These are phyloP conservation scores for Cardiospermum halicacabum DNA, from an alignment of 345 rosid genomes.

Conservation along the genomic window DNA sequence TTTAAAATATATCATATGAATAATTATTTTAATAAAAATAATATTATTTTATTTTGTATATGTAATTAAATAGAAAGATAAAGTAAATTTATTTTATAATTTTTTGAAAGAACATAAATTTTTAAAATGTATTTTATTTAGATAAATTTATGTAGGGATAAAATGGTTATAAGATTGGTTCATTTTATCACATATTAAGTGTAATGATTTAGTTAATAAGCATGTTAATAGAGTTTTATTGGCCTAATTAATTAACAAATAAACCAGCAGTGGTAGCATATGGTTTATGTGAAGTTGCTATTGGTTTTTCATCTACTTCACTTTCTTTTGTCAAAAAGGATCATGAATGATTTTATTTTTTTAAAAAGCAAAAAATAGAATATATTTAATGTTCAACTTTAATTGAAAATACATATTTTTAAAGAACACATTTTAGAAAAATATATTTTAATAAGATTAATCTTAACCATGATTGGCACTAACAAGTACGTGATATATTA, in stretches of 20 bases:
- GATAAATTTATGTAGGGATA: too few relatives aligned
- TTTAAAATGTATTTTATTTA: too few relatives aligned
- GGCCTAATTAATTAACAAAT: constrained; percentile 6
- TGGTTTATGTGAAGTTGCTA: not conserved
- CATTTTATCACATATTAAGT: not conserved
- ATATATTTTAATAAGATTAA: not conserved
- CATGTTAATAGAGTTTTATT: constrained; percentile 21
- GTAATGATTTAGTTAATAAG: constrained; percentile 10
- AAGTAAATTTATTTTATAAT: too few relatives aligned
- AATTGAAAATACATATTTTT: not conserved
- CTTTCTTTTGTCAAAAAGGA: too few relatives aligned
- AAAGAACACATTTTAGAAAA: not conserved
- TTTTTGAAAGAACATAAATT: too few relatives aligned
- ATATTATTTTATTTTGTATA: too few relatives aligned
- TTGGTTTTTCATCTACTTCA: not conserved
- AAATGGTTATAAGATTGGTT: too few relatives aligned
- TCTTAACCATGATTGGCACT: not conserved
- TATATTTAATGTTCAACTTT: not conserved
- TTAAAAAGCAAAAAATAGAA: too few relatives aligned
- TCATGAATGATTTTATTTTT: not conserved
- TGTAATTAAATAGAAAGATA: too few relatives aligned
- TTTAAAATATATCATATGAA: too few relatives aligned
- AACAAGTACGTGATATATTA: not conserved
- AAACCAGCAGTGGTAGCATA: not conserved
- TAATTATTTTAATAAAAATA: too few relatives aligned